A percentile compares a stretch with the other conserved stretches of the same genome.
phyloP scores from a whole-genome alignment of 2,329 filamentous ascomycete species.

The Aureobasidium sp. region DNA sequence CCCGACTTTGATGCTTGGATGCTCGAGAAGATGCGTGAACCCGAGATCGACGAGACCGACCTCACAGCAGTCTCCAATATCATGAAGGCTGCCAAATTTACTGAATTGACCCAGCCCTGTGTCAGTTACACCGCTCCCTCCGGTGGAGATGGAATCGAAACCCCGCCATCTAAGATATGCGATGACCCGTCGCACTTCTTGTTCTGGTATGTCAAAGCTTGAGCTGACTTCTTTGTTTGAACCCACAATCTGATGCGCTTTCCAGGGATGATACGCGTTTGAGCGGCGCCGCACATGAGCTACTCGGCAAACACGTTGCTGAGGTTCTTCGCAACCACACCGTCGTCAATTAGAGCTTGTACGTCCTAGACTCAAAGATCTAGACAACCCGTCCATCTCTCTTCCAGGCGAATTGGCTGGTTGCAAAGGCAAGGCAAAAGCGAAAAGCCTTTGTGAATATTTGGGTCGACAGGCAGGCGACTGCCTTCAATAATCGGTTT shows the following conservation, averaged over 20 bases:
- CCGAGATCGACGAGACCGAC: constrained; percentile 8
- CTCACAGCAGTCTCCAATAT: not conserved
- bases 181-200: constrained; percentile 12
- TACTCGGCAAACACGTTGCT: constrained; percentile 13
- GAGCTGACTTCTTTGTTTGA: constrained; percentile 11
- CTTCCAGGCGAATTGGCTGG: not conserved
- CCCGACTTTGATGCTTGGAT: constrained; percentile 16
- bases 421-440: not conserved
- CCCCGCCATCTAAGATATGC: constrained; percentile 9
- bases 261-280: constrained; percentile 17
- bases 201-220: constrained; percentile 16
- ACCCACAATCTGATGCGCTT: not conserved
- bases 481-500: constrained; percentile 21
- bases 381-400: not conserved
- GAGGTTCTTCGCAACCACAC: constrained; percentile 2
- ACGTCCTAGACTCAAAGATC: not conserved
- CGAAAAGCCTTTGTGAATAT: not conserved
- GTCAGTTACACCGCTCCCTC: constrained; percentile 12
- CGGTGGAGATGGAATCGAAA: not conserved
- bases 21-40: constrained; percentile 13
- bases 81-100: constrained; percentile 3
- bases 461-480: not conserved
- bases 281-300: constrained; percentile 16
- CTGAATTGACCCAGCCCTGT: constrained; percentile 8
- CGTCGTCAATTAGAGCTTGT: not conserved